These are phyloP conservation scores for Aureobasidium melanogenum DNA, from an alignment of 2,329 filamentous ascomycete genomes.

Conservation along the genomic window DNA sequence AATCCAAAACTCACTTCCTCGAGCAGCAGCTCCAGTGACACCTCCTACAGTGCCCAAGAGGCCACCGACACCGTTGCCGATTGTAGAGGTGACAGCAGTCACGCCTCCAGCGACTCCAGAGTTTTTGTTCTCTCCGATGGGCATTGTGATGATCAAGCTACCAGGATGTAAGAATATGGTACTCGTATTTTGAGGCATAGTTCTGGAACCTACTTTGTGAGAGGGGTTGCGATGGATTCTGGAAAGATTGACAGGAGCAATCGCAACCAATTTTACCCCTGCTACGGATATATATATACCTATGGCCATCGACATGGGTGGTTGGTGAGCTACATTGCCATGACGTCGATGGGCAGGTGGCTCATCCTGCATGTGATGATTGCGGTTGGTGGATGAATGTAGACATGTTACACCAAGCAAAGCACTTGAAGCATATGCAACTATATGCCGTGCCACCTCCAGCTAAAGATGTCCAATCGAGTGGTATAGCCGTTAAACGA, in stretches of 20 bases:
- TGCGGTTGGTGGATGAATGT: background rate
- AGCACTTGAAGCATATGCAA: background rate
- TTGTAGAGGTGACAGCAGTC: conserved; percentile 47
- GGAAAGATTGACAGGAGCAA: background rate
- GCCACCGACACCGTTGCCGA: conserved; percentile 48
- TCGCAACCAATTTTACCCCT: background rate
- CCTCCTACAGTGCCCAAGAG: conserved; percentile 45
- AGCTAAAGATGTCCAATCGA: background rate
- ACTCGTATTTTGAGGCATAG: background rate
- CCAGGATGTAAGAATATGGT: background rate
- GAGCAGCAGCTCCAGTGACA: conserved; percentile 40
- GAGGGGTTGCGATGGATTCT: background rate
- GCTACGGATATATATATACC: background rate
- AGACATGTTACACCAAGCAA: background rate
- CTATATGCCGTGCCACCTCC: background rate
- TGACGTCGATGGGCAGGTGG: conserved; percentile 4
- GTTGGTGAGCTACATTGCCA: background rate
- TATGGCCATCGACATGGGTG: background rate
- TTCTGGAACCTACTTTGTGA: background rate
- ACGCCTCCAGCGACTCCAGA: conserved; percentile 42
- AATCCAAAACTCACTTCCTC: conserved; percentile 20
- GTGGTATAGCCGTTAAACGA: background rate
- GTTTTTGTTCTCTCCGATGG: conserved; percentile 21
- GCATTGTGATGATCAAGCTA: background rate
- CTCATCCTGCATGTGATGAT: background rate